A percentile compares a stretch with the other conserved stretches of the same genome.
phyloP scores from a whole-genome alignment of 768 basidiomycete species.

The Suillus subaureus region DNA sequence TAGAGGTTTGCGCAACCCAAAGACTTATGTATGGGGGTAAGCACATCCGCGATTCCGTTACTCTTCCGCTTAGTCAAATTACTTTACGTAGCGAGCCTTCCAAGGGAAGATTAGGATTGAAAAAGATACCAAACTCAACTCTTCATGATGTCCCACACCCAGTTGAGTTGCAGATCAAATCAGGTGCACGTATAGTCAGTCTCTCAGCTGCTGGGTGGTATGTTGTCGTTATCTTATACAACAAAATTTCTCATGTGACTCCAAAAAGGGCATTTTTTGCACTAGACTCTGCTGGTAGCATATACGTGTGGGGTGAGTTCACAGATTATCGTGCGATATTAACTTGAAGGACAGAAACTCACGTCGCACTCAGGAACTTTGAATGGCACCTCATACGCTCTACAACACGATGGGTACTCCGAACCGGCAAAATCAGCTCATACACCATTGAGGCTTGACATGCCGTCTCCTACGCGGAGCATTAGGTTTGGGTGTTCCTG shows the following conservation, averaged over 20 bases:
- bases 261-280: conserved; percentile 80
- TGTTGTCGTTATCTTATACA: conserved; percentile 25
- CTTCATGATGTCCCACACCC: conserved; percentile 61
- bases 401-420: conserved; percentile 58
- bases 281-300: conserved; percentile 68
- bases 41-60: conserved; percentile 14
- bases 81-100: conserved; percentile 50
- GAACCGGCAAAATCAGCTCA: conserved; percentile 49
- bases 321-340: conserved; percentile 2
- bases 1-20: conserved; percentile 59
- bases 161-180: conserved; percentile 54
- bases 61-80: conserved; percentile 11
- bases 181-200: conserved; percentile 64
- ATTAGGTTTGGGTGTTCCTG: conserved; percentile 54
- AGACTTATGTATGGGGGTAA: conserved; percentile 64
- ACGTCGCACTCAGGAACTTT: conserved; percentile 56
- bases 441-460: conserved; percentile 56
- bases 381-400: conserved; percentile 44
- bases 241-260: conserved; percentile 1
- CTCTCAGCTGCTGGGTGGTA: conserved; percentile 85
- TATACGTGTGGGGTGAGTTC: conserved; percentile 80
- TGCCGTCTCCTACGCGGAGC: conserved; percentile 60
- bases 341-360: conserved; percentile 2
- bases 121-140: conserved; percentile 35
- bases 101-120: conserved; percentile 66